A percentile compares a stretch with the other conserved stretches of the same genome.
phyloP scores from a whole-genome alignment of 352 stramenopile species.

The Peronospora farinosa region DNA sequence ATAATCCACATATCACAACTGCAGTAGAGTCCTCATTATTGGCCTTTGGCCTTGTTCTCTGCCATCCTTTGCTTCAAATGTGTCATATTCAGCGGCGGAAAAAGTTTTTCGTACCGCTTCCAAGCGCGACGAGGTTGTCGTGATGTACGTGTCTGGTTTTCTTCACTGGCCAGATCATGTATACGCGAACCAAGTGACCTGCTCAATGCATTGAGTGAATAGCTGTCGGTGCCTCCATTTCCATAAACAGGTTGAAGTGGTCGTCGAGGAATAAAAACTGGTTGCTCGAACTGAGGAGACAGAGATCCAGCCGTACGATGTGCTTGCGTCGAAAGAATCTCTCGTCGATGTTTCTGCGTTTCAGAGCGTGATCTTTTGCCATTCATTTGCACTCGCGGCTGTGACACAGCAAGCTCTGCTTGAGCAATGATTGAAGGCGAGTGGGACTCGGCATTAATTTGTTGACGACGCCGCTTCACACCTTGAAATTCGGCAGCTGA shows the following conservation, averaged over 20 bases:
- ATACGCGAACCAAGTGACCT: slow-evolving; percentile 9
- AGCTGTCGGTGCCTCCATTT: slow-evolving; percentile 1
- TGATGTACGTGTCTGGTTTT: slow-evolving; percentile 3
- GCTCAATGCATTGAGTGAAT: slow-evolving; percentile 21
- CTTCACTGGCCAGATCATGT: slow-evolving; percentile 2
- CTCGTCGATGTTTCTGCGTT: slow-evolving; percentile 13
- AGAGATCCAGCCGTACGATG: slow-evolving; percentile 9
- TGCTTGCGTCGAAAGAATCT: slow-evolving; percentile 3
- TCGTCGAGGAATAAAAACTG: not conserved
- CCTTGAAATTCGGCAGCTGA: slow-evolving; percentile 7
- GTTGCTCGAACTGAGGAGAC: slow-evolving; percentile 19
- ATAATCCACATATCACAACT: too few relatives aligned
- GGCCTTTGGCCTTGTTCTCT: slow-evolving; percentile 6
- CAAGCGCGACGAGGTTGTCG: slow-evolving; percentile 22
- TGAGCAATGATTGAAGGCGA: not conserved
- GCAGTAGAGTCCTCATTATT: not conserved
- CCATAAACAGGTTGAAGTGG: slow-evolving; percentile 2
- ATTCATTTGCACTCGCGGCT: slow-evolving; percentile 1
- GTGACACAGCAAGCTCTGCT: slow-evolving; percentile 1
- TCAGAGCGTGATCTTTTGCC: not conserved
- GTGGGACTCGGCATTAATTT: not conserved
- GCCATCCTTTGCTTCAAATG: slow-evolving; percentile 31
- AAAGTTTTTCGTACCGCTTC: slow-evolving; percentile 40
- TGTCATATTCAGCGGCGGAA: slow-evolving; percentile 39
- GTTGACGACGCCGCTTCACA: slow-evolving; percentile 15